Conservation (phyloP, 73 alveolate genomes). For the Paramecium primaurelia region DNA sequence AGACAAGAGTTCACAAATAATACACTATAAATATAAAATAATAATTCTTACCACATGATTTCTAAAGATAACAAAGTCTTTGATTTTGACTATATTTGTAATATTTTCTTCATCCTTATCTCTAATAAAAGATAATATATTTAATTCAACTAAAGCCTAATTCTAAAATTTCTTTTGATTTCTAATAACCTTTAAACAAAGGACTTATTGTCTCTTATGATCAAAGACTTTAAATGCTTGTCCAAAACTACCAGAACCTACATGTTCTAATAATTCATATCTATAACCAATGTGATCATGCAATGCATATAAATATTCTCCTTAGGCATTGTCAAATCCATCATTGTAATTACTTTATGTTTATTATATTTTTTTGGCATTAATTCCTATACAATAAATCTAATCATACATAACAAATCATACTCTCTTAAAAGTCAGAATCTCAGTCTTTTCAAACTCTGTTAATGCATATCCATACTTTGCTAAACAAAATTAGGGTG, state of each 20-base stretch:
- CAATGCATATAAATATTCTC: constrained; percentile 54
- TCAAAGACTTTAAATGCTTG: constrained; percentile 63
- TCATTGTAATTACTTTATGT: not conserved
- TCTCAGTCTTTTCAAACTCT: constrained; percentile 53
- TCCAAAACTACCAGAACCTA: constrained; percentile 69
- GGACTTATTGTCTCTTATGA: constrained; percentile 53
- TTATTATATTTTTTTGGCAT: constrained; percentile 43
- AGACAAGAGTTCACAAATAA: constrained; percentile 75
- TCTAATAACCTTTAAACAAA: constrained; percentile 50
- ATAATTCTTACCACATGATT: constrained; percentile 56
- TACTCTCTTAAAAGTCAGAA: constrained; percentile 43
- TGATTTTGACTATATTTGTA: constrained; percentile 56
- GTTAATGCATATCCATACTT: constrained; percentile 35
- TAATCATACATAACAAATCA: not conserved
- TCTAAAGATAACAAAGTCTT: constrained; percentile 54
- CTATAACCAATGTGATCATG: constrained; percentile 66
- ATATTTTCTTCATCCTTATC: constrained; percentile 60
- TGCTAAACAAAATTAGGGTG: constrained; percentile 28
- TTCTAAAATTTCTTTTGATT: constrained; percentile 51
- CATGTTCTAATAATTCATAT: constrained; percentile 58
- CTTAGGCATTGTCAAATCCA: constrained; percentile 60
- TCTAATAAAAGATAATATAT: constrained; percentile 42
- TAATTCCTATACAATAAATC: constrained; percentile 52
- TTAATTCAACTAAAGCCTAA: constrained; percentile 56
- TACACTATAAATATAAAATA: constrained; percentile 58